A percentile compares a stretch with the other conserved stretches of the same genome.
phyloP scores from a whole-genome alignment of 805 yeast species.

The Cyberlindnera euphorbiae region DNA sequence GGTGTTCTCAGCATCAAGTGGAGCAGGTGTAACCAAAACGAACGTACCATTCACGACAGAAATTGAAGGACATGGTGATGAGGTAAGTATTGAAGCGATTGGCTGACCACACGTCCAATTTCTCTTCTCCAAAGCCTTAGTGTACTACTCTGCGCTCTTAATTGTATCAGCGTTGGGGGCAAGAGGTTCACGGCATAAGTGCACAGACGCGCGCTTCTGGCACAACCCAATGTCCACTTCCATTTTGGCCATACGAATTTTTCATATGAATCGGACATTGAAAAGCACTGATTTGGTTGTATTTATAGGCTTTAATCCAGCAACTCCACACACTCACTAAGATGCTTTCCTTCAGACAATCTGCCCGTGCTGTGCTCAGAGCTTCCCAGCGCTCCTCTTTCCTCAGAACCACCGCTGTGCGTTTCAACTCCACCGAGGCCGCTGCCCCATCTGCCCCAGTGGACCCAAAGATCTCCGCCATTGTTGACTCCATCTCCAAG shows the following conservation, averaged over 20 bases:
- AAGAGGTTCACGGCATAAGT: neutral
- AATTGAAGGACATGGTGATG: slow-evolving; percentile 85
- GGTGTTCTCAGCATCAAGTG: no score
- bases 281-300: no score
- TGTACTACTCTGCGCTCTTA: no score
- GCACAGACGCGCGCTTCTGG: no score
- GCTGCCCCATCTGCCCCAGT: slow-evolving; percentile 47
- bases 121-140: neutral
- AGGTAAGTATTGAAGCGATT: no score
- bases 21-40: no score
- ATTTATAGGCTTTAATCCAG: no score
- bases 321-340: neutral
- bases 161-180: no score
- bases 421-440: slow-evolving; percentile 40
- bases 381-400: slow-evolving; percentile 17
- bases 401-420: slow-evolving; percentile 17
- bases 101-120: no score
- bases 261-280: no score
- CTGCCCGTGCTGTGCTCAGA: slow-evolving; percentile 19
- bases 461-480: slow-evolving; percentile 81
- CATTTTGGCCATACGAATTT: no score
- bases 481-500: slow-evolving; percentile 87
- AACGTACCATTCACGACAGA: slow-evolving; percentile 78
- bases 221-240: no score
- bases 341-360: slow-evolving; percentile 18